Evolutionary conservation across 2,329 filamentous ascomycete species (phyloP), one percentile per base, ranked within the genome.

Genomic region (Zymoseptoria passerinii): DNA sequence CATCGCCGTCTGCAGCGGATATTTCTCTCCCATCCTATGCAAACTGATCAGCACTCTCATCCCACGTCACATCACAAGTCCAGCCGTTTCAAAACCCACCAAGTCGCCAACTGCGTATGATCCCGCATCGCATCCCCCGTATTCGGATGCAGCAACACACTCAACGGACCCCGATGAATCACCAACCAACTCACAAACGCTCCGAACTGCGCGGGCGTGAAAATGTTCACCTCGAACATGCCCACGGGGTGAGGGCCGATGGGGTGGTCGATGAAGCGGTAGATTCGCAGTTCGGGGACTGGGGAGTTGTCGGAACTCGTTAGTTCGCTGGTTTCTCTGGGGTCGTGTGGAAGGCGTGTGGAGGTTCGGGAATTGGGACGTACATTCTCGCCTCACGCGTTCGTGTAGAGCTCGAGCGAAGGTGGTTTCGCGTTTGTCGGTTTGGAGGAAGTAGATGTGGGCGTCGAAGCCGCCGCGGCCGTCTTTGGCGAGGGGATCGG

Each of bases 171-270:
- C 4, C 91, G 81, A 74, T 92, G 86, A 58, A 96, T 83, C 28
- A 89, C 82, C 28, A 96, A 76, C 91, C 91, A 96, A 0, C 89
- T 81, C 48, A 96, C 76, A 67, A 96, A 95, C 0, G 92, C 91
- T 0, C 91, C 91, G 68, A 96, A 96, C 72, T 96, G 89, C 2
- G 84, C 71, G 0, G 91, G 92, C 0, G 86, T 90, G 72, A 92
- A 90, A 19, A 96, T 51, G 66, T 95, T 95, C 51, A 96, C 90
- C 74, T 96, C 92, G 67, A 96, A 96, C 90, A 95, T 96, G 55
- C 85, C 88, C 0, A 90, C 73, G 0, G 88, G 86, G 71, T 96
- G 91, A 0, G 91, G 91, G 0, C 91, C 92, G 28, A 96, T 74
- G 0, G 91, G 90, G 13, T 76, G 74, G 64, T 94, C 87, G 82